Evolutionary conservation across 768 basidiomycete species (phyloP), one percentile per base, ranked within the genome.

Genomic region (Tylopilus vinaceipallidus): DNA sequence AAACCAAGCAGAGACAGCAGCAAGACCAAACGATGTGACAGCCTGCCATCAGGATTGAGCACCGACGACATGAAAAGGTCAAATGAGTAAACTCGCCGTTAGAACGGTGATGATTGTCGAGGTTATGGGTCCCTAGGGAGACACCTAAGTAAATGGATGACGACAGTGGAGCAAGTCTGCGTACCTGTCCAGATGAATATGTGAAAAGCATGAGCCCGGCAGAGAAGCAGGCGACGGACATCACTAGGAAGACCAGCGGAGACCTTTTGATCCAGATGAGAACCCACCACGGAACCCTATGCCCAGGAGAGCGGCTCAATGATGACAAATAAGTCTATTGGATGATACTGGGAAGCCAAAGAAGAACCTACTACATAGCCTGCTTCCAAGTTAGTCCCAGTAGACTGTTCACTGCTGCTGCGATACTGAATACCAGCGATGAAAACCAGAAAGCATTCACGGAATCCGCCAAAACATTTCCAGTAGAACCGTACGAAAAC

Each of bases 201-300:
- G 86, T 77, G 60, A 91, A 91, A 37, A 84, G 78, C 59, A 85
- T 83, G 16, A 91, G 75, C 13, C 88, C 88, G 35, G 86, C 76
- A 1, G 86, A 90, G 68, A 91, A 91, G 67, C 84, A 86, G 34
- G 86, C 86, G 38, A 91, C 88, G 45, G 89, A 88, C 64, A 91
- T 75, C 51, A 91, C 88, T 39, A 91, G 79, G 71, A 91, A 89
- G 53, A 90, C 85, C 29, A 91, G 74, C 13, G 88, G 88, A 6
- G 87, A 88, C 30, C 88, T 75, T 63, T 90, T 91, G 71, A 91
- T 91, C 88, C 87, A 91, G 57, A 91, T 90, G 35, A 78, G 63
- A 20, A 80, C 76, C 78, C 78, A 79, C 77, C 78, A 79, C 9
- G 78, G 78, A 42, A 80, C 78, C 53, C 77, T 74, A 55, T 79